phyloP scores from a whole-genome alignment of 2,329 filamentous ascomycete species.

The Aspergillus novofumigatus region DNA sequence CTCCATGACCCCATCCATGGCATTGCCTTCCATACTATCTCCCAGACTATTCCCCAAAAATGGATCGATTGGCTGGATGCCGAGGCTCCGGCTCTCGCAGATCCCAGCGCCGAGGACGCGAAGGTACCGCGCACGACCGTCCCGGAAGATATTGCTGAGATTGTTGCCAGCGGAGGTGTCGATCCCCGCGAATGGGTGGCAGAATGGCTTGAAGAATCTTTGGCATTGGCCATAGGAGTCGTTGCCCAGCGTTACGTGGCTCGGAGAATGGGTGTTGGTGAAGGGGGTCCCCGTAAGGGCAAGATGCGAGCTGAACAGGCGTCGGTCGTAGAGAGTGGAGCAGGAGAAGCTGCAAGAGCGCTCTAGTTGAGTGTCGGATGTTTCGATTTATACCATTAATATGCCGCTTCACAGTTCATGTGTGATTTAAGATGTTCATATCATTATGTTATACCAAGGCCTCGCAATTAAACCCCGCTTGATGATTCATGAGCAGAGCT shows the following conservation, averaged over 20 bases:
- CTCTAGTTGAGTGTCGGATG: slow-evolving; percentile 24
- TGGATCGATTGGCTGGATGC: slow-evolving; percentile 94
- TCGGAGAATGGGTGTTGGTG: slow-evolving; percentile 89
- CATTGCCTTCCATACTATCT: slow-evolving; percentile 78
- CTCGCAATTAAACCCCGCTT: neutral
- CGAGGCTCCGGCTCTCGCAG: slow-evolving; percentile 41
- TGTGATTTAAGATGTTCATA: slow-evolving; percentile 5
- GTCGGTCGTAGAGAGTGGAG: slow-evolving; percentile 54
- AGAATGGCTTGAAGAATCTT: slow-evolving; percentile 90
- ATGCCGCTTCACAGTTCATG: neutral
- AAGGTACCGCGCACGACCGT: slow-evolving; percentile 38
- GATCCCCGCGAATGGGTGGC: slow-evolving; percentile 96
- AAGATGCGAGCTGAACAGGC: slow-evolving; percentile 50
- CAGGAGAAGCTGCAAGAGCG: slow-evolving; percentile 59
- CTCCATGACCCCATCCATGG: slow-evolving; percentile 83
- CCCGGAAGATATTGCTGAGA: slow-evolving; percentile 81
- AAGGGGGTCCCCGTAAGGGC: slow-evolving; percentile 62
- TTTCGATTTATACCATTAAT: neutral
- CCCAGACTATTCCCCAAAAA: slow-evolving; percentile 74
- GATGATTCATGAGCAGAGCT: neutral
- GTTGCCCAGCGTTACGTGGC: slow-evolving; percentile 95
- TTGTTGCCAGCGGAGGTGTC: slow-evolving; percentile 69
- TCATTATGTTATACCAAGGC: neutral
- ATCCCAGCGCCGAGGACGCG: slow-evolving; percentile 38
- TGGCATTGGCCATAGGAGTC: slow-evolving; percentile 73